These are phyloP conservation scores for Pythium diclinum DNA, from an alignment of 352 stramenopile genomes.

Conservation along the genomic window DNA sequence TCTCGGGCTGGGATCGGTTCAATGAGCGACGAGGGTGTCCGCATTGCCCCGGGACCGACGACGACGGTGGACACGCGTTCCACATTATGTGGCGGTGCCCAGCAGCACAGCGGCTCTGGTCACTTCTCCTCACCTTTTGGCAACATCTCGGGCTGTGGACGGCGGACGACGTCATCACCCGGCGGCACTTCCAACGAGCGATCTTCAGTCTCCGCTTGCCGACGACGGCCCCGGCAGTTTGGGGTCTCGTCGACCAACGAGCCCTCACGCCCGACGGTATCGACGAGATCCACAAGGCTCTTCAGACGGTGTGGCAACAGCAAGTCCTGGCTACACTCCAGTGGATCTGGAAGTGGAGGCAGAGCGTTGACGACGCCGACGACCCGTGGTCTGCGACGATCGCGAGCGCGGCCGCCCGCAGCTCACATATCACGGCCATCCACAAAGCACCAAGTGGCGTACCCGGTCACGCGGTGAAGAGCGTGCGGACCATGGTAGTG, in stretches of 20 bases:
- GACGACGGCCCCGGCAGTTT: neutral
- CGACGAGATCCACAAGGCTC: neutral
- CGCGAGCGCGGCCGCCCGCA: neutral
- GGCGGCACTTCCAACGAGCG: neutral
- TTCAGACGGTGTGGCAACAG: neutral
- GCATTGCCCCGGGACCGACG: neutral
- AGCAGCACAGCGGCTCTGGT: constrained; percentile 3
- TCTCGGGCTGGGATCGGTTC: constrained; percentile 2
- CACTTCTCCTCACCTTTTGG: neutral
- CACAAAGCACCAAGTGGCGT: too few relatives aligned
- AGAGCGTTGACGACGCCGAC: neutral
- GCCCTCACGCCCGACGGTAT: neutral
- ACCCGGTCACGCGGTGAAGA: too few relatives aligned
- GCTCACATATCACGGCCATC: neutral
- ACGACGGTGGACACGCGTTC: neutral
- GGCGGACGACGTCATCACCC: neutral
- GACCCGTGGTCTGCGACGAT: neutral
- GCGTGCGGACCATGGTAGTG: too few relatives aligned
- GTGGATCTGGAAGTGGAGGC: constrained; percentile 3
- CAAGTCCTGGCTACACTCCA: neutral
- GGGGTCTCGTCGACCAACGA: neutral
- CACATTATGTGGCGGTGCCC: constrained; percentile 16
- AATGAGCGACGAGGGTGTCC: constrained; percentile 2
- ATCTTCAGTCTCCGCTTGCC: neutral
- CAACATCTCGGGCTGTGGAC: neutral